Evolutionary conservation across 192 early-diverging fungal species (phyloP).

Genomic region (Mortierella claussenii): DNA sequence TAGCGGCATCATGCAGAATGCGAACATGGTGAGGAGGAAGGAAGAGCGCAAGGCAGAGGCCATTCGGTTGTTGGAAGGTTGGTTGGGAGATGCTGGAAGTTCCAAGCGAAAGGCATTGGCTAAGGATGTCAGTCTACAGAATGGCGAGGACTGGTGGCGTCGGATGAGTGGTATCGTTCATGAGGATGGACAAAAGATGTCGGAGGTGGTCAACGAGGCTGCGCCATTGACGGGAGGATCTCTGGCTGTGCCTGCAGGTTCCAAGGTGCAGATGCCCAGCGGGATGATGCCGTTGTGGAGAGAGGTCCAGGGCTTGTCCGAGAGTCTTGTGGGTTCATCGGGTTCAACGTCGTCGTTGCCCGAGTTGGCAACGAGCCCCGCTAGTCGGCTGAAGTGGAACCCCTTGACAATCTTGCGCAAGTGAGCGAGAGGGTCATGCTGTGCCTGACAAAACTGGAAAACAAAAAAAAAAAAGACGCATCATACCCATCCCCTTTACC

Average conservation of each 20-base stretch:
- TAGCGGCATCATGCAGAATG: slow-evolving; percentile 12
- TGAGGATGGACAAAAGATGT: slow-evolving; percentile 12
- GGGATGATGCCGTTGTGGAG: slow-evolving; percentile 29
- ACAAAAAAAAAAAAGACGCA: too few relatives aligned
- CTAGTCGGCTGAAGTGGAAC: slow-evolving; percentile 28
- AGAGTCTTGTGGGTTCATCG: too few relatives aligned
- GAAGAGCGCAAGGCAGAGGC: slow-evolving; percentile 42
- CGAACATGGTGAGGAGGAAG: slow-evolving; percentile 14
- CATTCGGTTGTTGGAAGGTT: slow-evolving; percentile 28
- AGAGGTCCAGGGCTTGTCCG: slow-evolving; percentile 32
- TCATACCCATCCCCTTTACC: background rate
- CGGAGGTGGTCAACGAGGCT: slow-evolving; percentile 4
- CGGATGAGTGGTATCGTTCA: slow-evolving; percentile 48
- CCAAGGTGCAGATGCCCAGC: slow-evolving; percentile 21
- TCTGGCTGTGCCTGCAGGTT: background rate
- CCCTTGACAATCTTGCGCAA: slow-evolving; percentile 44
- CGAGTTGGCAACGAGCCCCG: slow-evolving; percentile 4
- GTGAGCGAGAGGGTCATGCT: slow-evolving; percentile 3
- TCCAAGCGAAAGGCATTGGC: slow-evolving; percentile 29
- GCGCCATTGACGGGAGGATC: background rate
- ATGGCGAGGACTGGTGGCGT: slow-evolving; percentile 32
- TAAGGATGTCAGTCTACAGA: slow-evolving; percentile 9
- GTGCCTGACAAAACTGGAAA: too few relatives aligned
- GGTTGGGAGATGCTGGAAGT: slow-evolving; percentile 35
- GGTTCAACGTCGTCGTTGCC: background rate